phyloP scores from a whole-genome alignment of 345 rosid species.

The Limnanthes douglasii region DNA sequence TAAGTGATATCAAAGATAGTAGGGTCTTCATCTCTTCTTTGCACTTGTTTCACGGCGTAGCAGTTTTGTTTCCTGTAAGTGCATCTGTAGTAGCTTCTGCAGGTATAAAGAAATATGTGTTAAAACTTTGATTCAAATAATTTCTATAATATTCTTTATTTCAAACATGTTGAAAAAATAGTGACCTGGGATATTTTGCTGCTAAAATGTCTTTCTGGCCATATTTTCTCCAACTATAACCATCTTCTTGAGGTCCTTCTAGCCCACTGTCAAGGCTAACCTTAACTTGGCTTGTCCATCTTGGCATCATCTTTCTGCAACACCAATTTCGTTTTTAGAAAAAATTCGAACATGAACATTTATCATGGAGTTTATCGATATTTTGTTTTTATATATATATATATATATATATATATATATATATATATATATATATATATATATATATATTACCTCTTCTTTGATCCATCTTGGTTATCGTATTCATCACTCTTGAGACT shows the following conservation, averaged over 20 bases:
- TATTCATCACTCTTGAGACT: slow-evolving; percentile 59
- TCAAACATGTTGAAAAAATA: too few relatives aligned
- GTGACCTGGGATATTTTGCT: slow-evolving; percentile 74
- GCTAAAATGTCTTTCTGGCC: slow-evolving; percentile 89
- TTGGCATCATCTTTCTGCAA: slow-evolving; percentile 43
- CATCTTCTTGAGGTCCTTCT: slow-evolving; percentile 77
- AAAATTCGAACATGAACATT: slow-evolving; percentile 1
- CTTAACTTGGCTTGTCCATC: slow-evolving; percentile 58
- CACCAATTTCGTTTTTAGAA: not conserved
- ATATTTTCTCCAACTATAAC: slow-evolving; percentile 87
- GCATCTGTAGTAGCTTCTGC: slow-evolving; percentile 93
- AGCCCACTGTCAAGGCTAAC: slow-evolving; percentile 48
- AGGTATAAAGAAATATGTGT: not conserved
- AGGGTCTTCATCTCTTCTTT: slow-evolving; percentile 71
- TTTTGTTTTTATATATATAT: not conserved
- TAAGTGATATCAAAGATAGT: slow-evolving; percentile 59
- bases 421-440: not conserved
- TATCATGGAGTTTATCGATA: slow-evolving; percentile 2
- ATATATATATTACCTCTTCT: slow-evolving; percentile 42
- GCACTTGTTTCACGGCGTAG: slow-evolving; percentile 81
- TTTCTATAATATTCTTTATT: too few relatives aligned
- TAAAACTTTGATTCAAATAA: not conserved
- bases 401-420: not conserved
- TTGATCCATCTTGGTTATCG: slow-evolving; percentile 18
- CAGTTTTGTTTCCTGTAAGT: slow-evolving; percentile 49